Percentiles rank a stretch among this genome's conserved stretches.
These are phyloP conservation scores for Sporothrix humicola DNA, from an alignment of 2,329 filamentous ascomycete species.

Conservation along the genomic window DNA sequence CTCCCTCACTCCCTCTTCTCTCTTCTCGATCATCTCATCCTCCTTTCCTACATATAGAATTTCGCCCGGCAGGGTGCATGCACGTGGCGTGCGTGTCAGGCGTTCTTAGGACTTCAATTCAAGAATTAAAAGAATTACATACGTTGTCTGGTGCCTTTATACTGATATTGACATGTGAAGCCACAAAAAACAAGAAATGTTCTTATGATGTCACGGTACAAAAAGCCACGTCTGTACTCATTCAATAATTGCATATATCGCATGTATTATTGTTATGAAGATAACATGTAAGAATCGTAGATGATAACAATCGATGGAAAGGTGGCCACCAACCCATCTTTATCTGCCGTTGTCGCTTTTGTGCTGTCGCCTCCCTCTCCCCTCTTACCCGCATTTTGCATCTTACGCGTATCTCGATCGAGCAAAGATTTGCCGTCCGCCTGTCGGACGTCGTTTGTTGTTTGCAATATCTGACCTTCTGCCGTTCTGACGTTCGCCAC, in stretches of 20 bases:
- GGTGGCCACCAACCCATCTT: too few species aligned
- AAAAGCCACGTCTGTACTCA: too few species aligned
- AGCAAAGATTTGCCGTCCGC: not conserved
- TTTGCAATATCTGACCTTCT: not conserved
- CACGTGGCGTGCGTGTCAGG: slow-evolving; percentile 35
- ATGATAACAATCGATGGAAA: too few species aligned
- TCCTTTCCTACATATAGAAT: slow-evolving; percentile 32
- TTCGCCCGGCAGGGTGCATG: slow-evolving; percentile 33
- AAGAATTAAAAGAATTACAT: slow-evolving; percentile 1
- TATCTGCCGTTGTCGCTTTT: not conserved
- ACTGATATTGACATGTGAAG: too few species aligned
- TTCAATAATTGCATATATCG: too few species aligned
- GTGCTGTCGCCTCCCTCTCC: not conserved
- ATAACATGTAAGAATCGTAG: too few species aligned
- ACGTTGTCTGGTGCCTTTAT: too few species aligned
- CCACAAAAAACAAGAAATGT: too few species aligned
- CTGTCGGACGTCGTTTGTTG: too few species aligned
- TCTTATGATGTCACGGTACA: too few species aligned
- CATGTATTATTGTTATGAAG: too few species aligned
- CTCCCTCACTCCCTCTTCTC: not conserved
- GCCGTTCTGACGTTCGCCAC: slow-evolving; percentile 3
- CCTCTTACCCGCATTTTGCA: not conserved
- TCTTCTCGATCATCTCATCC: not conserved
- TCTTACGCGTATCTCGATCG: slow-evolving; percentile 1
- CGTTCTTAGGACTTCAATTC: slow-evolving; percentile 31